Evolutionary conservation across 495 filamentous ascomycete species (phyloP), one percentile per base, ranked within the genome.

Genomic region (Aspergillus leporis): DNA sequence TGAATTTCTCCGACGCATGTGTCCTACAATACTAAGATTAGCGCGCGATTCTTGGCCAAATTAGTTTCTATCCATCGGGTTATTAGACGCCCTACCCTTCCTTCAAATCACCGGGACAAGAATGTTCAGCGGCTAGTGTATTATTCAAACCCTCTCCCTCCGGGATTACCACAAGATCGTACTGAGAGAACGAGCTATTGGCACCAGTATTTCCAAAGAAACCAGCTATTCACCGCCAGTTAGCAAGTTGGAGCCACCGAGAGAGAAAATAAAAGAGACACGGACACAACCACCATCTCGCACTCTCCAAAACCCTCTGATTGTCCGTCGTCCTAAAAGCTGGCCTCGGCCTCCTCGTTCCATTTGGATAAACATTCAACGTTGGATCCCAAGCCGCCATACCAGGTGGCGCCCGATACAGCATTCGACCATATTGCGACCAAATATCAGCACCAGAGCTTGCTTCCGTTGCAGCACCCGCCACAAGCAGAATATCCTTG

Each of bases 391-490:
- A 85, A 3, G 65, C 55, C 0, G 76, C 60, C 31, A 78, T 68
- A 10, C 72, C 77, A 18, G 61, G 34, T 3, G 68, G 64, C 9
- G 81, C 78, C 30, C 76, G 77, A 60, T 78, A 83, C 18, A 84
- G 60, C 9, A 73, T 66, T 28, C 81, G 71, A 4, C 81, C 81
- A 52, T 85, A 85, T n/a, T 74, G 63, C 53, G 75, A 78, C 82
- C 81, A 83, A 60, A 82, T 79, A 16, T 65, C 52, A 0, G 78
- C 78, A 14, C 82, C 81, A 12, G 81, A 64, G 31, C 69, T 68
- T 28, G 78, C 79, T 59, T 83, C 81, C 1, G 80, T 82, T 13
- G 72, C 65, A 2, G 81, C 82, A 16, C 82, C 81, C 7, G 73
- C 70, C 18, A 72, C 74, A 0, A 82, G 76, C 18, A 85, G 69